phyloP scores from a whole-genome alignment of 2,329 filamentous ascomycete genomes.

The Pseudogymnoascus sp. region DNA sequence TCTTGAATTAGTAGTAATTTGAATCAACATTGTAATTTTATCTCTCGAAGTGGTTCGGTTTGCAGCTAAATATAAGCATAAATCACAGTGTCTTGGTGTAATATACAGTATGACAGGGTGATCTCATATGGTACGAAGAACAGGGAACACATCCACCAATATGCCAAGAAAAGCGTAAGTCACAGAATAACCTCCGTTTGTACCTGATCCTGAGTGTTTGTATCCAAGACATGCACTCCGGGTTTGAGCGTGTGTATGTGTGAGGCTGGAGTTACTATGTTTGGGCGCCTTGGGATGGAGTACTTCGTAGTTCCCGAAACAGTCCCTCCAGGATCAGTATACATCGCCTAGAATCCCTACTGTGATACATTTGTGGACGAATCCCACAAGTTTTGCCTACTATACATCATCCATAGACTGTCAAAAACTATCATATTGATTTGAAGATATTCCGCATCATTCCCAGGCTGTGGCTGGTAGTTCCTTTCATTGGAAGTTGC shows the following conservation, averaged over 20 bases:
- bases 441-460: not conserved
- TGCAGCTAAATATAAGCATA: slow-evolving; percentile 5
- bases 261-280: not conserved
- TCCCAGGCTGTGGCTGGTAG: not conserved
- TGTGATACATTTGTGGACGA: not conserved
- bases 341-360: not conserved
- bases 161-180: not conserved
- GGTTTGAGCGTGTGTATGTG: not conserved
- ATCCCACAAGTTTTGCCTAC: not conserved
- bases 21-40: not conserved
- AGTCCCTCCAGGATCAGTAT: not conserved
- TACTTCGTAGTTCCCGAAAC: not conserved
- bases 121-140: not conserved
- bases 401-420: not conserved
- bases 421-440: not conserved
- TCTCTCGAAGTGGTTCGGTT: not conserved
- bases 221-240: not conserved
- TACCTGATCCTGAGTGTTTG: not conserved
- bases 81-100: not conserved
- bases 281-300: not conserved
- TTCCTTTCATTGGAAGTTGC: not conserved
- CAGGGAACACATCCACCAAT: not conserved
- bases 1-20: not conserved
- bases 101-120: not conserved
- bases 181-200: not conserved